Evolutionary conservation across 2,329 filamentous ascomycete genomes (phyloP).

Genomic region (Trichoderma hamatum): DNA sequence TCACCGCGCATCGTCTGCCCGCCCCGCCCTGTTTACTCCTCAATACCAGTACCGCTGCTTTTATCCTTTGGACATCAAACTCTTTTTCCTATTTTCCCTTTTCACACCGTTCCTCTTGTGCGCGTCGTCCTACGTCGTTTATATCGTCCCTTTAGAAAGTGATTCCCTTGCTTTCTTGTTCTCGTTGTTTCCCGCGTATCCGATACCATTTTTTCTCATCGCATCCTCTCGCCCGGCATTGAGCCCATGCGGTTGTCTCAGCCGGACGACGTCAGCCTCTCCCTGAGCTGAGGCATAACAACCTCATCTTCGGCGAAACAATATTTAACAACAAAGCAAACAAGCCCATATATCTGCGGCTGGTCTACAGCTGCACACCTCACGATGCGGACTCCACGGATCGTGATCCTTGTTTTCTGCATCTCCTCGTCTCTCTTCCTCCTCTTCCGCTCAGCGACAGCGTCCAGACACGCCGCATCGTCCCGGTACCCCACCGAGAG

Average conservation of each 20-base stretch:
- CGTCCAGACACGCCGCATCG: slow-evolving; percentile 38
- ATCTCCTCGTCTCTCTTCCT: slow-evolving; percentile 58
- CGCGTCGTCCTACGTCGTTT: slow-evolving; percentile 16
- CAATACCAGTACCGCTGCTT: not conserved
- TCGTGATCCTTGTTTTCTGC: slow-evolving; percentile 58
- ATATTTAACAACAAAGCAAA: slow-evolving; percentile 3
- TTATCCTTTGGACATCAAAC: slow-evolving; percentile 6
- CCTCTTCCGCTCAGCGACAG: slow-evolving; percentile 55
- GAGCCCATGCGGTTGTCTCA: slow-evolving; percentile 28
- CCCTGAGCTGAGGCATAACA: slow-evolving; percentile 26
- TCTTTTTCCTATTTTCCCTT: slow-evolving; percentile 1
- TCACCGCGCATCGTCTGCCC: slow-evolving; percentile 6
- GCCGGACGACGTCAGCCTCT: slow-evolving; percentile 26
- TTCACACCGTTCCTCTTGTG: not conserved
- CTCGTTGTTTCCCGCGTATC: not conserved
- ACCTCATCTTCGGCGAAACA: not conserved
- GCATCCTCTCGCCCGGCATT: not conserved
- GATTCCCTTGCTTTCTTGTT: not conserved
- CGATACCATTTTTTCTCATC: not conserved
- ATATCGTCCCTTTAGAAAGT: slow-evolving; percentile 14
- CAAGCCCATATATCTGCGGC: slow-evolving; percentile 16
- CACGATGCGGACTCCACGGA: slow-evolving; percentile 58
- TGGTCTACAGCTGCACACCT: slow-evolving; percentile 22
- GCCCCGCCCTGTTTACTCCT: slow-evolving; percentile 19
- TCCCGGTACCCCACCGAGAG: slow-evolving; percentile 32